phyloP scores from a whole-genome alignment of 371 early-diverging fungal genomes.

The Actinomortierella ambigua region DNA sequence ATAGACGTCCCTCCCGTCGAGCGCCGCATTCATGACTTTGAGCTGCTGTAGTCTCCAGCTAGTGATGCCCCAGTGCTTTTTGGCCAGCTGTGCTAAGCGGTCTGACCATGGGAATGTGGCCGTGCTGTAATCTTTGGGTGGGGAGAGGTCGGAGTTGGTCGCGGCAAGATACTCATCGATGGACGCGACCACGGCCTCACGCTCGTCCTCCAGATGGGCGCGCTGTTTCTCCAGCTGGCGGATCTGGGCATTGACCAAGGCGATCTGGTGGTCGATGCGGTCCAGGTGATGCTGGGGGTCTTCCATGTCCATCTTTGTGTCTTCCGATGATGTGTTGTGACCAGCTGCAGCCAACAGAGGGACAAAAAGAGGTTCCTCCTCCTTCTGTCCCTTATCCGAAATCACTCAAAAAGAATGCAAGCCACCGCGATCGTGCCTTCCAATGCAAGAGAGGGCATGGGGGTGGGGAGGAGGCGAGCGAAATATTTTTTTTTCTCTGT shows the following conservation, averaged over 20 bases:
- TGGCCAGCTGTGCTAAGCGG: constrained; percentile 44
- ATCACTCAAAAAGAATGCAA: constrained; percentile 2
- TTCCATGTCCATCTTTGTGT: not conserved
- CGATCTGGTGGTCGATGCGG: constrained; percentile 23
- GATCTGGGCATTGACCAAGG: constrained; percentile 23
- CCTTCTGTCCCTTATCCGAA: no score
- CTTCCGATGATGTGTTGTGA: constrained; percentile 1
- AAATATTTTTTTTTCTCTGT: no score
- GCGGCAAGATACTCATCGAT: not conserved
- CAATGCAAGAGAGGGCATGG: no score
- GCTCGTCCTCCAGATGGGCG: constrained; percentile 22
- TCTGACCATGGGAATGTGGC: constrained; percentile 60
- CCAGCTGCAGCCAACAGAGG: no score
- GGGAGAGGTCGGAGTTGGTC: not conserved
- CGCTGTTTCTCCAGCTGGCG: constrained; percentile 22
- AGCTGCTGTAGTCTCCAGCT: constrained; percentile 75
- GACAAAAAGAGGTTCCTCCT: no score
- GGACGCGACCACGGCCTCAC: constrained; percentile 12
- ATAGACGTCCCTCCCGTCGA: constrained; percentile 77
- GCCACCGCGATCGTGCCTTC: no score
- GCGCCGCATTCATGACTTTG: constrained; percentile 75
- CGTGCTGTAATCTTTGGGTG: constrained; percentile 34
- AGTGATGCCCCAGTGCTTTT: constrained; percentile 53
- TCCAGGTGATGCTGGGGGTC: not conserved
- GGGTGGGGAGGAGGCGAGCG: no score